These are phyloP conservation scores for Ceratocystis smalleyi DNA, from an alignment of 2,329 filamentous ascomycete genomes.

Conservation along the genomic window DNA sequence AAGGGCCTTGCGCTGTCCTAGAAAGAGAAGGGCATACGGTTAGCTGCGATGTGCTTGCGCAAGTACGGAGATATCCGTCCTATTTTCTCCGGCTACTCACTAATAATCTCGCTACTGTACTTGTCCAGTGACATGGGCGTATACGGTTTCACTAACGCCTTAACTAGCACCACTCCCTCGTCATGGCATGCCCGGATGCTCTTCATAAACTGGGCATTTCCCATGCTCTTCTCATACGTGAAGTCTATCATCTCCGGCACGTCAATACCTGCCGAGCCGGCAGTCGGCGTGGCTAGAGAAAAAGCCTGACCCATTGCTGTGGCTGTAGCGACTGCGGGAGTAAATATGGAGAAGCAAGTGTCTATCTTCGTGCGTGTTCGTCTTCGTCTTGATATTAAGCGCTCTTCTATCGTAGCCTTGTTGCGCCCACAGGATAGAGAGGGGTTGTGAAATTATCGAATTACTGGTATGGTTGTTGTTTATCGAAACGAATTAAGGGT, in stretches of 20 bases:
- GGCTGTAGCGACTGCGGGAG: slow-evolving; percentile 13
- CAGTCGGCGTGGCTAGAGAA: slow-evolving; percentile 79
- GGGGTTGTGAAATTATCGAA: no score
- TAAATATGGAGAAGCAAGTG: no score
- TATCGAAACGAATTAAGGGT: no score
- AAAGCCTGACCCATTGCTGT: slow-evolving; percentile 82
- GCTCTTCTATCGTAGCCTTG: no score
- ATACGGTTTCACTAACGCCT: slow-evolving; percentile 88
- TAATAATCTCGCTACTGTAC: slow-evolving; percentile 60
- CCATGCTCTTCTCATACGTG: slow-evolving; percentile 81
- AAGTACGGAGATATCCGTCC: no score
- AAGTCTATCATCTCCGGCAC: slow-evolving; percentile 81
- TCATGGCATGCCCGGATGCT: slow-evolving; percentile 80
- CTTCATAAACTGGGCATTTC: slow-evolving; percentile 90
- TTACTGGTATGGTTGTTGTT: no score
- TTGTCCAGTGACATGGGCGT: slow-evolving; percentile 61
- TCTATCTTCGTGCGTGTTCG: slow-evolving; percentile 16
- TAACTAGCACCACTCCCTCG: slow-evolving; percentile 83
- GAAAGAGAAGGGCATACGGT: background rate
- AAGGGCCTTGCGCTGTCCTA: slow-evolving; percentile 65
- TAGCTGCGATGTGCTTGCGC: no score
- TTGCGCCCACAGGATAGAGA: no score
- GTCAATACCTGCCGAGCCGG: slow-evolving; percentile 85
- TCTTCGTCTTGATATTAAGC: no score
- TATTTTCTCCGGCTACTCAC: slow-evolving; percentile 33